Conservation (phyloP, 73 alveolate genomes). For the Effrenium voratum region DNA sequence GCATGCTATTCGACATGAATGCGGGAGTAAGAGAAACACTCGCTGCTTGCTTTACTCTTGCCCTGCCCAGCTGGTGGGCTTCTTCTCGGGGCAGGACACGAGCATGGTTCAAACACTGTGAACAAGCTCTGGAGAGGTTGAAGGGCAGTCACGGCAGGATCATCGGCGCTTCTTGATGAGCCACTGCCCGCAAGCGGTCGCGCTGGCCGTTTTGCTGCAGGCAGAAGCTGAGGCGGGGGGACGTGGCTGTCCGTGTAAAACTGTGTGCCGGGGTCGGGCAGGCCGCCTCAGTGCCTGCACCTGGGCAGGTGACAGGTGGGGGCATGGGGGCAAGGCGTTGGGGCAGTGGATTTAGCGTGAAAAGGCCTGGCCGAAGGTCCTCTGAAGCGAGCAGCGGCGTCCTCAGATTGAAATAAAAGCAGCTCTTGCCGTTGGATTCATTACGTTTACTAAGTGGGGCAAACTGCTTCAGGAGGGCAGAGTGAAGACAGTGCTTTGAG, state of each 20-base stretch:
- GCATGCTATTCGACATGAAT: neutral
- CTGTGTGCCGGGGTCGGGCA: no score
- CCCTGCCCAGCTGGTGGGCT: conserved; percentile 69
- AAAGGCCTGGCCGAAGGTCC: no score
- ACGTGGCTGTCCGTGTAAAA: neutral
- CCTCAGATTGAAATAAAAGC: neutral
- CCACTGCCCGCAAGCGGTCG: conserved; percentile 93
- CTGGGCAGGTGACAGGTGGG: no score
- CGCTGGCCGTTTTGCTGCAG: conserved; percentile 25
- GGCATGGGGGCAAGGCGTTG: no score
- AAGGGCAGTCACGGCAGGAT: neutral
- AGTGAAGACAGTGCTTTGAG: no score
- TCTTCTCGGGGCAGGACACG: conserved; percentile 80
- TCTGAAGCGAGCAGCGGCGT: no score
- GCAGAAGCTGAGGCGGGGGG: conserved; percentile 39
- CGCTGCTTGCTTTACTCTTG: neutral
- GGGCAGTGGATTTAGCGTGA: no score
- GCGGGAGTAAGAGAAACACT: neutral
- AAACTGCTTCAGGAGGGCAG: no score
- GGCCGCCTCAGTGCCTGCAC: no score
- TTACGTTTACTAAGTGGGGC: no score
- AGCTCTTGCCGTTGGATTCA: no score
- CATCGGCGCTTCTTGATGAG: conserved; percentile 44
- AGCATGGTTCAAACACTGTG: no score
- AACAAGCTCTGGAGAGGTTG: neutral